A percentile compares a stretch with the other conserved stretches of the same genome.
Evolutionary conservation across 2,329 filamentous ascomycete species (phyloP).

Genomic region (Thielaviopsis ethacetica): DNA sequence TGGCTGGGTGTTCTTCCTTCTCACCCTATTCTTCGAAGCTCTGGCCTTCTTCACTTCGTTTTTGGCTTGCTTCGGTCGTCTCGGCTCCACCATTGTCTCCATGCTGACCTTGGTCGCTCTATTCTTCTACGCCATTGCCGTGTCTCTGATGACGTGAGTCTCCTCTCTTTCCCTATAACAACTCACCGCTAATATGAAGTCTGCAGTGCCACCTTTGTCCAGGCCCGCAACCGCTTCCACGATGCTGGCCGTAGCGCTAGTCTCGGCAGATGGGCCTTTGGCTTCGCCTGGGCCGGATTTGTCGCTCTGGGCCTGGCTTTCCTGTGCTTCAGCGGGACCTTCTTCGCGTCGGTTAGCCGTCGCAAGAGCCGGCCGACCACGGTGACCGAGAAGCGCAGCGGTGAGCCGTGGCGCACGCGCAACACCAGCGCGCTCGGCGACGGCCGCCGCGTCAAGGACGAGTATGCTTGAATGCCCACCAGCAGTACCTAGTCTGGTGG

Average conservation of each 20-base stretch:
- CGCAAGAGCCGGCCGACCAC: conserved; percentile 22
- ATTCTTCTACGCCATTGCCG: conserved; percentile 52
- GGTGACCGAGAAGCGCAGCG: conserved; percentile 8
- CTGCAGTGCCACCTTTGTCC: conserved; percentile 42
- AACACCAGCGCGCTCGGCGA: conserved; percentile 25
- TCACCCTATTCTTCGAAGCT: conserved; percentile 64
- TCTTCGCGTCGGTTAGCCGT: conserved; percentile 19
- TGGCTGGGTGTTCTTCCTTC: conserved; percentile 80
- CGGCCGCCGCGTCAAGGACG: conserved; percentile 50
- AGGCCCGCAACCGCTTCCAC: conserved; percentile 51
- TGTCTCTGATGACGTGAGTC: conserved; percentile 59
- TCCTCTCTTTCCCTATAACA: not conserved
- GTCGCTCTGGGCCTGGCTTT: conserved; percentile 49
- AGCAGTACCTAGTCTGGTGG: conserved; percentile 1
- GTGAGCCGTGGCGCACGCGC: conserved; percentile 12
- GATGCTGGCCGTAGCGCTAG: conserved; percentile 35
- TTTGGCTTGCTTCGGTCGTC: conserved; percentile 52
- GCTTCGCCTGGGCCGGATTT: conserved; percentile 61
- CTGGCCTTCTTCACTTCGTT: conserved; percentile 51
- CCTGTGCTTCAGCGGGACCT: conserved; percentile 50
- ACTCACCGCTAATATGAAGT: conserved; percentile 13
- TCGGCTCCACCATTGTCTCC: conserved; percentile 52
- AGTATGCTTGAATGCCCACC: conserved; percentile 36
- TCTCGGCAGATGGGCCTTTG: conserved; percentile 54
- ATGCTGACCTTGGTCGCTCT: conserved; percentile 41